These are phyloP conservation scores for Rhinocladiella similis DNA, from an alignment of 2,329 filamentous ascomycete genomes.

Conservation along the genomic window DNA sequence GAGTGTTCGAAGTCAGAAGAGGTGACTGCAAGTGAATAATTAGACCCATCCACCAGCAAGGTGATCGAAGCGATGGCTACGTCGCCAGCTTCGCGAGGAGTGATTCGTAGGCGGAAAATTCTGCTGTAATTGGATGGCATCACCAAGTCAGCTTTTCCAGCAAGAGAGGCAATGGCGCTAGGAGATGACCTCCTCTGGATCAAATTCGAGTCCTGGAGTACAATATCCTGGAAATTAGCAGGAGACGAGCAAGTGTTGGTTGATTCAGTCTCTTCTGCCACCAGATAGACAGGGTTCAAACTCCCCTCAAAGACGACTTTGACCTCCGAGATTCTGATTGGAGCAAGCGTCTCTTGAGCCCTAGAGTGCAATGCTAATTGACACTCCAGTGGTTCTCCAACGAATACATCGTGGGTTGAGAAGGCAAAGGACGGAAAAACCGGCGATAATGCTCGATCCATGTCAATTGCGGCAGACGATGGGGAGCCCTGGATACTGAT, in stretches of 20 bases:
- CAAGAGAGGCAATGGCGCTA: conserved; percentile 43
- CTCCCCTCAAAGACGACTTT: conserved; percentile 55
- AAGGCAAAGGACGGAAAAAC: conserved; percentile 55
- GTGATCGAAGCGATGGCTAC: conserved; percentile 65
- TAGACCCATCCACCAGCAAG: conserved; percentile 62
- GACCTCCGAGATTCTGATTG: conserved; percentile 51
- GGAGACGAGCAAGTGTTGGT: conserved; percentile 27
- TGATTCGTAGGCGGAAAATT: conserved; percentile 70
- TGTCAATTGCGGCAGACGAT: conserved; percentile 47
- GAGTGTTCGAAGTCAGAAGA: conserved; percentile 46
- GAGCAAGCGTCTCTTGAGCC: conserved; percentile 45
- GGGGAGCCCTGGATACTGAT: conserved; percentile 40
- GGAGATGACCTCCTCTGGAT: conserved; percentile 35
- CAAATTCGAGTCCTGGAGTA: conserved; percentile 36
- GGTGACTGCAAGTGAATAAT: conserved; percentile 68
- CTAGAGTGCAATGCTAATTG: conserved; percentile 56
- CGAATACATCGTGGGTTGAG: conserved; percentile 55
- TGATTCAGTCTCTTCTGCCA: conserved; percentile 34
- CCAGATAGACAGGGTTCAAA: conserved; percentile 44
- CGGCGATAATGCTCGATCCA: conserved; percentile 51
- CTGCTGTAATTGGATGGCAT: conserved; percentile 67
- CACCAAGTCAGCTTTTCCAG: conserved; percentile 63
- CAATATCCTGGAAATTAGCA: conserved; percentile 35
- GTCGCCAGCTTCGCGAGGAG: conserved; percentile 79
- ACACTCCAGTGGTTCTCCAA: conserved; percentile 58